Evolutionary conservation across 306 rosid species (phyloP).

Genomic region (Medicago truncatula): DNA sequence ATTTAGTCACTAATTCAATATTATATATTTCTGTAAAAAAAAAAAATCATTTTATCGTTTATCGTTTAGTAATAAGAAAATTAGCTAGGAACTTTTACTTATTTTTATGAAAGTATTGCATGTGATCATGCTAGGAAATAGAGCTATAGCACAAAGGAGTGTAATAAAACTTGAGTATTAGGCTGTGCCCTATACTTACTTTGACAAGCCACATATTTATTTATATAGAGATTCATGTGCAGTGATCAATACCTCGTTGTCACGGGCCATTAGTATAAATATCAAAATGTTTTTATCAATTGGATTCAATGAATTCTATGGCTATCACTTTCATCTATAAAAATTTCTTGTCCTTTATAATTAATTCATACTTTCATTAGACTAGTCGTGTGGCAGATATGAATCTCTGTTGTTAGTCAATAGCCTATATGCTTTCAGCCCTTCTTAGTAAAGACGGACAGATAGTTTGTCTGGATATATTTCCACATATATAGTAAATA

Average conservation of each 20-base stretch:
- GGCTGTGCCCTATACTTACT: not conserved
- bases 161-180: not conserved
- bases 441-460: not conserved
- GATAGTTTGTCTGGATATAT: no score
- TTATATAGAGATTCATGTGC: constrained; percentile 3
- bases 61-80: not conserved
- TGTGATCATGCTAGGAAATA: constrained; percentile 22
- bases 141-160: not conserved
- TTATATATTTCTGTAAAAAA: no score
- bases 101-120: not conserved
- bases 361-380: not conserved
- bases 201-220: not conserved
- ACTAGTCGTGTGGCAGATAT: not conserved
- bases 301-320: constrained; percentile 6
- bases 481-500: not conserved
- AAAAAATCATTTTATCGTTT: no score
- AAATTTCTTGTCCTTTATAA: not conserved
- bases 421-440: not conserved
- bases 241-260: not conserved
- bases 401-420: constrained; percentile 1
- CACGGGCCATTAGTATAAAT: not conserved
- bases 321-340: not conserved
- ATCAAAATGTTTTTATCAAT: not conserved
- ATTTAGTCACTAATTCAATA: no score
- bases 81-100: not conserved